A percentile compares a stretch with the other conserved stretches of the same genome.
phyloP scores from a whole-genome alignment of 805 yeast species.

The Teunomyces stri region DNA sequence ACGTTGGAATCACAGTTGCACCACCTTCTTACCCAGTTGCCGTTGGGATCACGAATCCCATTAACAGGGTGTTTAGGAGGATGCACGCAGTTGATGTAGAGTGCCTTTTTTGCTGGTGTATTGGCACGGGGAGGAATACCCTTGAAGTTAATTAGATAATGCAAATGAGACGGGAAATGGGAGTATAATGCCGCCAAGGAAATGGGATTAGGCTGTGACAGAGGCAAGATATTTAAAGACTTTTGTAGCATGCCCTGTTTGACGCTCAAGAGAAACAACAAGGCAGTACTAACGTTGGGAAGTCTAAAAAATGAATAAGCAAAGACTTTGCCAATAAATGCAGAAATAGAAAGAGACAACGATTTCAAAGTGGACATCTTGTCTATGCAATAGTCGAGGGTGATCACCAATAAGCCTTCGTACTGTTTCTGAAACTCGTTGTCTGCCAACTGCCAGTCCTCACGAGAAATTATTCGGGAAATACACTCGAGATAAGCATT shows the following conservation, averaged over 20 bases:
- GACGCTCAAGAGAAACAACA: slow-evolving; percentile 55
- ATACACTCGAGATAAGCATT: slow-evolving; percentile 55
- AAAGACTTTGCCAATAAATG: slow-evolving; percentile 68
- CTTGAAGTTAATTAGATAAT: slow-evolving; percentile 28
- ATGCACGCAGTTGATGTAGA: slow-evolving; percentile 31
- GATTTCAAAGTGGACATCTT: slow-evolving; percentile 47
- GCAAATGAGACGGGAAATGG: slow-evolving; percentile 29
- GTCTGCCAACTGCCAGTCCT: slow-evolving; percentile 43
- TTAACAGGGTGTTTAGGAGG: slow-evolving; percentile 43
- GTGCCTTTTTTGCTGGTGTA: slow-evolving; percentile 19
- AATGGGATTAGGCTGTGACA: background rate
- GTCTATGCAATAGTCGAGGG: slow-evolving; percentile 51
- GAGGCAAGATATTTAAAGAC: slow-evolving; percentile 5
- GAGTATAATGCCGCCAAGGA: slow-evolving; percentile 4
- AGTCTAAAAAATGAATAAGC: slow-evolving; percentile 60
- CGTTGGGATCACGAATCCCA: slow-evolving; percentile 57
- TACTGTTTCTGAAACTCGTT: slow-evolving; percentile 24
- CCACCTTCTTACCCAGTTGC: slow-evolving; percentile 65
- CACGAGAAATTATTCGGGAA: slow-evolving; percentile 46
- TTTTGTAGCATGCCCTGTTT: slow-evolving; percentile 45
- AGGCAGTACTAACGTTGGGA: slow-evolving; percentile 54
- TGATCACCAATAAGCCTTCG: slow-evolving; percentile 41
- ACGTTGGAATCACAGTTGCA: slow-evolving; percentile 53
- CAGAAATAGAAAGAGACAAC: slow-evolving; percentile 55
- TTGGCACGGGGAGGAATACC: slow-evolving; percentile 27